Percentiles rank a stretch among this genome's conserved stretches.
phyloP scores from a whole-genome alignment of 225 moss, liverwort and hornwort species.

The Physcomitrellopsis africana region DNA sequence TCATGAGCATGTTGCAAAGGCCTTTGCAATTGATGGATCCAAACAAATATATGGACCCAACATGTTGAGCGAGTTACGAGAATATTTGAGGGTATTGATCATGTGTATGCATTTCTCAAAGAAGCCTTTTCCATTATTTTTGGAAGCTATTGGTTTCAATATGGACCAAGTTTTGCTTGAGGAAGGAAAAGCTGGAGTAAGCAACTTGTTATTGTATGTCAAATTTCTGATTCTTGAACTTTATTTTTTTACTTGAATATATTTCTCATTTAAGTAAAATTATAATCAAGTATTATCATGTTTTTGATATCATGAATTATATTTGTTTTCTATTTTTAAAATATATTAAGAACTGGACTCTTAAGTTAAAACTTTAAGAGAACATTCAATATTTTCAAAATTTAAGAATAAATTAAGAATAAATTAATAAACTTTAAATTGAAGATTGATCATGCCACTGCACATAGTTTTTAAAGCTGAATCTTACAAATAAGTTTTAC shows the following conservation, averaged over 20 bases:
- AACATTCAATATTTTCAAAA: too few relatives aligned
- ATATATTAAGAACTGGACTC: too few relatives aligned
- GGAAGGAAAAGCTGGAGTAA: constrained; percentile 96
- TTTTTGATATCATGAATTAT: not conserved
- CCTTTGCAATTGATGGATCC: constrained; percentile 60
- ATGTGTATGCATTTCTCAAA: constrained; percentile 94
- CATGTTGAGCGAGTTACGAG: constrained; percentile 60
- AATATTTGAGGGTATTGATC: constrained; percentile 57
- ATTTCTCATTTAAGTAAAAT: not conserved
- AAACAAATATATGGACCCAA: constrained; percentile 45
- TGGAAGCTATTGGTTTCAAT: constrained; percentile 62
- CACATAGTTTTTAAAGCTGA: too few relatives aligned
- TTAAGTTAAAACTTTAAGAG: too few relatives aligned
- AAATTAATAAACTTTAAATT: too few relatives aligned
- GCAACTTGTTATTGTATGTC: constrained; percentile 35
- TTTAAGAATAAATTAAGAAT: too few relatives aligned
- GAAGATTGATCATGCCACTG: too few relatives aligned
- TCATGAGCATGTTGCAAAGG: constrained; percentile 69
- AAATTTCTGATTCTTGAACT: constrained; percentile 29
- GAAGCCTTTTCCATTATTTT: constrained; percentile 67
- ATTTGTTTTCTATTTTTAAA: too few relatives aligned
- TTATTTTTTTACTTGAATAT: not conserved
- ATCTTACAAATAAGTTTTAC: too few relatives aligned
- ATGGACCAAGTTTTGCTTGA: constrained; percentile 66
- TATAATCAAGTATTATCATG: too few relatives aligned